Conservation (phyloP, 192 early-diverging fungal genomes). For the Kickxella alabastrina region DNA sequence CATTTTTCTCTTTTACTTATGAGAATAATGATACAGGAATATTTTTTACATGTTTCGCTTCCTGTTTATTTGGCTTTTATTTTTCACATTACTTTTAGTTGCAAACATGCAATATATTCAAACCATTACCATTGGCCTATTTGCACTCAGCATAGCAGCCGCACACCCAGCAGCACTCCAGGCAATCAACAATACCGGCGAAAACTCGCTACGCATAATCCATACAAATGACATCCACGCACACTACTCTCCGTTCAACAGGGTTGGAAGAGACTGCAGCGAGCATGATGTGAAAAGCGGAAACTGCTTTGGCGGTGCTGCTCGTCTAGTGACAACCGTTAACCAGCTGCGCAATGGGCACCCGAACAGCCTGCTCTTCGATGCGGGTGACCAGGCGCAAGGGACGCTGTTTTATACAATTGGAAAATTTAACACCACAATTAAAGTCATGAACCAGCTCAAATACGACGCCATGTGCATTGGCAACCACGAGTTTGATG, state of each 20-base stretch:
- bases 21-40: too few species aligned
- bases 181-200: too few species aligned
- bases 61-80: too few species aligned
- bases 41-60: too few species aligned
- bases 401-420: conserved; percentile 70
- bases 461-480: conserved; percentile 59
- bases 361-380: conserved; percentile 58
- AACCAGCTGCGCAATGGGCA: conserved; percentile 52
- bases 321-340: conserved; percentile 60
- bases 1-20: too few species aligned
- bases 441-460: conserved; percentile 61
- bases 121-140: too few species aligned
- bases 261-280: conserved; percentile 49
- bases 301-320: conserved; percentile 59
- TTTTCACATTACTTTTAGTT: too few species aligned
- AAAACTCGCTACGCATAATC: conserved; percentile 39
- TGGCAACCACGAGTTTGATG: conserved; percentile 74
- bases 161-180: too few species aligned
- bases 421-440: conserved; percentile 40
- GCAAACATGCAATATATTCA: too few species aligned
- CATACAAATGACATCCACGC: conserved; percentile 56
- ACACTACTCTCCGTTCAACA: conserved; percentile 54
- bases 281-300: conserved; percentile 28
- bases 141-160: too few species aligned
- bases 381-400: conserved; percentile 63